These are phyloP conservation scores for Cordyceps cicadae DNA, from an alignment of 2,329 filamentous ascomycete genomes.

Conservation along the genomic window DNA sequence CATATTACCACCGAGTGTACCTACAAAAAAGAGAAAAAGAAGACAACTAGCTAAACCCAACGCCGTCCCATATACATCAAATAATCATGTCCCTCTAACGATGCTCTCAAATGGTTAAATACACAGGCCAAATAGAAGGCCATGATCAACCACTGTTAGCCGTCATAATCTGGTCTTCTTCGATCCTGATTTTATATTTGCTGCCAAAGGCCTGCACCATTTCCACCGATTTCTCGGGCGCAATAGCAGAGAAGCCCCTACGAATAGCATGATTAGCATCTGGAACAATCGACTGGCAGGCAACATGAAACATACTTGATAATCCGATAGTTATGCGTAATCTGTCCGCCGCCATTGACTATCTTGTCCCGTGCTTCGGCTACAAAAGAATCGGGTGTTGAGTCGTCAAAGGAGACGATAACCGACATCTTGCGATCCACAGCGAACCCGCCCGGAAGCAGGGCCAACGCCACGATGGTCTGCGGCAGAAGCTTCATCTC, in stretches of 20 bases:
- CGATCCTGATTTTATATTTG: conserved; percentile 45
- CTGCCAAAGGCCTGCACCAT: conserved; percentile 55
- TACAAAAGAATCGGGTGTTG: conserved; percentile 55
- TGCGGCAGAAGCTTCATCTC: conserved; percentile 57
- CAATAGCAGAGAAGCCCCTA: conserved; percentile 72
- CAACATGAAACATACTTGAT: conserved; percentile 50
- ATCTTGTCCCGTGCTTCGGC: conserved; percentile 65
- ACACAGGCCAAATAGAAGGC: background rate
- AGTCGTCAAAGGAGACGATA: conserved; percentile 67
- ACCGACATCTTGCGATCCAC: conserved; percentile 64
- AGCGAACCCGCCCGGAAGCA: conserved; percentile 50
- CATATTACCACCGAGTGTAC: background rate
- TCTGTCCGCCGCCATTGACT: conserved; percentile 59
- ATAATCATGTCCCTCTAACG: background rate
- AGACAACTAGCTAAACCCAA: background rate
- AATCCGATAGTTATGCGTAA: conserved; percentile 68
- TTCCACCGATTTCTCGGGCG: conserved; percentile 60
- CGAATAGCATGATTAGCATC: background rate
- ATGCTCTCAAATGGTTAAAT: background rate
- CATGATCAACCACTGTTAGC: conserved; percentile 20
- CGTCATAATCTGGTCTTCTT: conserved; percentile 66
- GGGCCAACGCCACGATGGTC: conserved; percentile 47
- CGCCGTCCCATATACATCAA: background rate
- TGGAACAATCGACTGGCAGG: background rate
- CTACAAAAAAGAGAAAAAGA: background rate